A percentile compares a stretch with the other conserved stretches of the same genome.
These are phyloP conservation scores for Drechslera avenae DNA, from an alignment of 2,329 filamentous ascomycete species.

Conservation along the genomic window DNA sequence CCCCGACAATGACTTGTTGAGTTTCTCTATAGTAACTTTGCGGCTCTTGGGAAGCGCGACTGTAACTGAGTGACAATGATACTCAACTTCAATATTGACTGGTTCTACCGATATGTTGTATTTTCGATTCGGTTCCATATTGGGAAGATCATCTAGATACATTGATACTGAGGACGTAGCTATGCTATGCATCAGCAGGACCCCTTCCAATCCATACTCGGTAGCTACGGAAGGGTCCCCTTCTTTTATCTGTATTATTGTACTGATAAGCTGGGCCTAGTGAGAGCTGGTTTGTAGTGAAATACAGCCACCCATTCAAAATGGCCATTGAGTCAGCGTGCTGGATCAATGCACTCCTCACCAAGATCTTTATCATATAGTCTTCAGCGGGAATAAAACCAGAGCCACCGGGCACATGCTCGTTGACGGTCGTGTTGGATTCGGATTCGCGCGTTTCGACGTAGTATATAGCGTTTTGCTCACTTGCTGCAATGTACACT, in stretches of 20 bases:
- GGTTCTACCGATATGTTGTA: no score
- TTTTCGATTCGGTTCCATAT: no score
- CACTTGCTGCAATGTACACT: slow-evolving; percentile 50
- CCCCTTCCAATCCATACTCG: slow-evolving; percentile 46
- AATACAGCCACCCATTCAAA: slow-evolving; percentile 51
- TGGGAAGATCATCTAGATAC: no score
- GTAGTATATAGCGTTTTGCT: slow-evolving; percentile 54
- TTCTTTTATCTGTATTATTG: slow-evolving; percentile 46
- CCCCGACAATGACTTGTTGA: no score
- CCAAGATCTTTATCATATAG: slow-evolving; percentile 50
- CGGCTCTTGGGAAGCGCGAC: no score
- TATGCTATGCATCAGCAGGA: slow-evolving; percentile 27
- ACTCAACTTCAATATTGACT: no score
- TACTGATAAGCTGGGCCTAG: slow-evolving; percentile 47
- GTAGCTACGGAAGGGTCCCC: slow-evolving; percentile 47
- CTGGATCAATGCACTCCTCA: slow-evolving; percentile 50
- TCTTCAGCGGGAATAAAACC: slow-evolving; percentile 43
- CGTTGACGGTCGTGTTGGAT: slow-evolving; percentile 45
- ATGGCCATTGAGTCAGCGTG: slow-evolving; percentile 52
- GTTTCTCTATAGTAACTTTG: no score
- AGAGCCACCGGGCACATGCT: slow-evolving; percentile 36
- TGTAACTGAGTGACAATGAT: no score
- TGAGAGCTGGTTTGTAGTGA: slow-evolving; percentile 51
- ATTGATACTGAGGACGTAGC: no score
- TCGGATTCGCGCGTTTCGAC: slow-evolving; percentile 47